Base-by-base conservation (phyloP, 1,139 yeast species). In the Lizanozyma gosingica region DNA sequence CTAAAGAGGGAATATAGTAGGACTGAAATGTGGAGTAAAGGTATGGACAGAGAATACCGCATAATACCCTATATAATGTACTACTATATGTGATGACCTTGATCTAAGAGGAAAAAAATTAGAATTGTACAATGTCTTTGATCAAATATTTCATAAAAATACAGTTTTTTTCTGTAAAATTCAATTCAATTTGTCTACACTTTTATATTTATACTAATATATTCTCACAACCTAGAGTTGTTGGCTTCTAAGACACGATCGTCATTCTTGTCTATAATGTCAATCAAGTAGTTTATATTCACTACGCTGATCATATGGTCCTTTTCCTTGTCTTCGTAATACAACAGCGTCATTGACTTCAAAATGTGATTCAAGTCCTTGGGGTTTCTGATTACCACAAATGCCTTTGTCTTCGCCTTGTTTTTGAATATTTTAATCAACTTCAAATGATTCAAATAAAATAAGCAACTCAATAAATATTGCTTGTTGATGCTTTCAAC, bases 401-500 rank as follows among this genome's bases (percentile, higher is more conserved):
- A 68, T 6, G 75, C 73, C 42, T 60, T 59, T 3, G 73, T 69
- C 44, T 64, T 65, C 14, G 70, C 56, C 53, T 67, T 67, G 51
- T 69, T 68, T 48, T 68, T 69, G 48, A 65, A 62, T 29, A 70
- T 67, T 38, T 55, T 52, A 34, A 69, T 56, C 44, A 69, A 54
- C 36, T 52, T 54, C 42, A 69, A 56, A 45, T 67, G 59, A 47
- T 64, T 54, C 46, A 69, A 56, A 46, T 66, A 69, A 46, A 64
- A 69, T 44, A 70, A 57, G 43, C 67, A 65, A 40, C 68, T 60
- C 36, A 70, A 56, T 42, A 70, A 57, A 47, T 70, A 69, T 47
- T 69, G 75, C 52, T 69, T 70, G 52, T 70, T 68, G 43, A 61
- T 57, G 14, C 68, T 56, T 48, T 69, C 75, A 32, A 65, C 47